These are phyloP conservation scores for Fusarium nisikadoi DNA, from an alignment of 2,329 filamentous ascomycete species.

Conservation along the genomic window DNA sequence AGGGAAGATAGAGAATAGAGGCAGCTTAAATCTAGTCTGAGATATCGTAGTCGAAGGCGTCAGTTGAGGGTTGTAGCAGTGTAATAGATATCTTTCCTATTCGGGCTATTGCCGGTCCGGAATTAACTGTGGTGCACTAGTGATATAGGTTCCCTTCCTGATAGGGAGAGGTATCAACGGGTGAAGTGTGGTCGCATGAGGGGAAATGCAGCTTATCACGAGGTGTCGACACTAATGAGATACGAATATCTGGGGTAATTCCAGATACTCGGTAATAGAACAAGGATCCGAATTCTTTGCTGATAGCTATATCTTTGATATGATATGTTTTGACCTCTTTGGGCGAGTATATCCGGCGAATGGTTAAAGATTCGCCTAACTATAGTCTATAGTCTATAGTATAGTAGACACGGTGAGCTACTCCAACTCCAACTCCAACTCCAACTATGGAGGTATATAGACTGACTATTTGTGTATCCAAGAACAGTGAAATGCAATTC, in stretches of 20 bases:
- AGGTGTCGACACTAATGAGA: not conserved
- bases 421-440: not conserved
- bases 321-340: not conserved
- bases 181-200: not conserved
- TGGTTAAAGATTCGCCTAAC: not conserved
- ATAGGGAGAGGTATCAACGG: conserved; percentile 7
- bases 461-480: not conserved
- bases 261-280: conserved; percentile 4
- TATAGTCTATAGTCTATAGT: too few species aligned
- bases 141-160: conserved; percentile 12
- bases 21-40: conserved; percentile 14
- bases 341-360: not conserved
- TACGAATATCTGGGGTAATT: not conserved
- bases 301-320: not conserved
- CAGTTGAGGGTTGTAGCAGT: not conserved
- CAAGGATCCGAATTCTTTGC: not conserved
- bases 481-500: not conserved
- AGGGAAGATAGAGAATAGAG: conserved; percentile 4
- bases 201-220: conserved; percentile 10
- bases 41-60: not conserved
- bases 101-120: not conserved
- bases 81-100: conserved; percentile 22
- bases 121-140: conserved; percentile 1
- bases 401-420: not conserved
- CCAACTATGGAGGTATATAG: not conserved